A percentile compares a stretch with the other conserved stretches of the same genome.
phyloP scores from a whole-genome alignment of 352 stramenopile species.

The Peronospora belbahrii region DNA sequence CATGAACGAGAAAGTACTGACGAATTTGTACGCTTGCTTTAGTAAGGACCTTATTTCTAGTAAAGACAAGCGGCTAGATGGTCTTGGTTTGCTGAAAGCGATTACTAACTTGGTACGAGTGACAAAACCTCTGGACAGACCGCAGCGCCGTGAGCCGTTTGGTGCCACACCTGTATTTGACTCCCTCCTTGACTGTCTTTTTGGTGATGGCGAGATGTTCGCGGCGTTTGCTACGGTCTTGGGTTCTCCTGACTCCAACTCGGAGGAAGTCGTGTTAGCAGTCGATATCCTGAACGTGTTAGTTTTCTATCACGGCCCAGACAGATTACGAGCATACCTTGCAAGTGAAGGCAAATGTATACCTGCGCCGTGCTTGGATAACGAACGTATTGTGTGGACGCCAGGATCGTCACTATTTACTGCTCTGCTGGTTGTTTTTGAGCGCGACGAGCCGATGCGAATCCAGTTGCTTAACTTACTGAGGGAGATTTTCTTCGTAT shows the following conservation, averaged over 20 bases:
- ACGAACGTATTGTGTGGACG: conserved; percentile 59
- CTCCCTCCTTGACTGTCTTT: conserved; percentile 57
- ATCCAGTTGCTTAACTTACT: conserved; percentile 63
- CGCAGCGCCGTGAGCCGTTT: conserved; percentile 49
- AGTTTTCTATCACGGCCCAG: conserved; percentile 62
- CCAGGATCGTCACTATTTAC: conserved; percentile 64
- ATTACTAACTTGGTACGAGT: conserved; percentile 57
- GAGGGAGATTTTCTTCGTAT: conserved; percentile 66
- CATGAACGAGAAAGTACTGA: conserved; percentile 5
- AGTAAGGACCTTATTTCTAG: conserved; percentile 45
- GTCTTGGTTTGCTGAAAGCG: conserved; percentile 61
- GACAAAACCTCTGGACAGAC: conserved; percentile 58
- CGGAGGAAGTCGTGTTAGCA: conserved; percentile 37
- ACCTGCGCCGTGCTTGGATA: conserved; percentile 44
- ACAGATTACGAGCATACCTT: conserved; percentile 56
- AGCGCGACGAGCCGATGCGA: conserved; percentile 51
- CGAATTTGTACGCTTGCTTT: background rate
- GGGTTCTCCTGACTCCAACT: conserved; percentile 35
- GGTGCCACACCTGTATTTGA: conserved; percentile 48
- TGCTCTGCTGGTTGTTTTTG: conserved; percentile 57
- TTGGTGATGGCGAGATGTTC: conserved; percentile 55
- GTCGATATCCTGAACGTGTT: conserved; percentile 69
- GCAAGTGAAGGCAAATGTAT: conserved; percentile 66
- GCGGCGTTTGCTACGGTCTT: conserved; percentile 45
- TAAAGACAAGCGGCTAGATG: conserved; percentile 34